Conservation (phyloP, 352 stramenopile species). For the Blastocystis sp. region DNA sequence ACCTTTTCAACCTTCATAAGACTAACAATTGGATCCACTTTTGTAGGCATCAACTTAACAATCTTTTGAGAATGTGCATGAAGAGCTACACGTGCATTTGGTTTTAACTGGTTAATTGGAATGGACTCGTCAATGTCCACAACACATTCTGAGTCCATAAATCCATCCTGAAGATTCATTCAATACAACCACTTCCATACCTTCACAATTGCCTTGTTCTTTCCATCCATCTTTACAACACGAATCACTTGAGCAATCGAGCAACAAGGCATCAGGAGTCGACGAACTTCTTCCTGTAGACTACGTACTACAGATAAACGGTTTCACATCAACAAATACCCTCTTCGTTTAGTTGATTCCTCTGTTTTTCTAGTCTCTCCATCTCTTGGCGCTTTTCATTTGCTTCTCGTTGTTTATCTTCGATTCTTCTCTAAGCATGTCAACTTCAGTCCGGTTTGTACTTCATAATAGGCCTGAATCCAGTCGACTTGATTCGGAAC, state of each 20-base stretch:
- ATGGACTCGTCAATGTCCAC: constrained; percentile 96
- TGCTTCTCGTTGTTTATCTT: constrained; percentile 84
- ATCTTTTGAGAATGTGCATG: constrained; percentile 97
- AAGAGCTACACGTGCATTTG: constrained; percentile 94
- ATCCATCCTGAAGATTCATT: constrained; percentile 68
- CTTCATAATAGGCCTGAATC: constrained; percentile 47
- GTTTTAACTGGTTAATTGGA: constrained; percentile 86
- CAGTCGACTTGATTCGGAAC: not conserved
- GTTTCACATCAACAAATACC: constrained; percentile 68
- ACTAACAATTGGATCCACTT: constrained; percentile 84
- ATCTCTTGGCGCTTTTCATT: constrained; percentile 89
- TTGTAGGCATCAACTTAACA: constrained; percentile 98
- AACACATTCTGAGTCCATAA: constrained; percentile 98
- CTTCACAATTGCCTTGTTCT: constrained; percentile 98
- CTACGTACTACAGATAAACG: constrained; percentile 76
- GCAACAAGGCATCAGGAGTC: constrained; percentile 92
- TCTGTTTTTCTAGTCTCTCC: constrained; percentile 90
- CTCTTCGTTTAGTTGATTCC: constrained; percentile 98
- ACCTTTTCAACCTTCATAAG: constrained; percentile 97
- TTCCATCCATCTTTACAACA: constrained; percentile 79
- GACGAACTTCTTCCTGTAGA: constrained; percentile 92
- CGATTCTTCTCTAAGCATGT: constrained; percentile 79
- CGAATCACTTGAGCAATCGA: constrained; percentile 99
- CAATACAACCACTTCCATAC: constrained; percentile 67
- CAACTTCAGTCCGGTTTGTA: not conserved